Conservation (phyloP, 148 eudicot genomes). For the Rhododendron kiyosumense region DNA sequence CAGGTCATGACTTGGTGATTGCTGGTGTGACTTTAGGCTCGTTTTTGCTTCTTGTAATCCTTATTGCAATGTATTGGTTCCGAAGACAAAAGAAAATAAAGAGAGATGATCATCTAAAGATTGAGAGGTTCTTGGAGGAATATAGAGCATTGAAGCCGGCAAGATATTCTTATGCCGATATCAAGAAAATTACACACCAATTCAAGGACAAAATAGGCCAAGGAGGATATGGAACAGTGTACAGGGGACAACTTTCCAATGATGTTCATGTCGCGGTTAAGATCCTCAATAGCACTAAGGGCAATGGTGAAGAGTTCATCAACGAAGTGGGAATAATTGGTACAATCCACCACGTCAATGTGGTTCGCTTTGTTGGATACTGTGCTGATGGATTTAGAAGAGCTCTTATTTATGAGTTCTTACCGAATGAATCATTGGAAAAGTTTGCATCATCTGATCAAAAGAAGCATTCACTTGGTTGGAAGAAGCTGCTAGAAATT, state of each 20-base stretch:
- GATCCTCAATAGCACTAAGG: slow-evolving; percentile 20
- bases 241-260: slow-evolving; percentile 23
- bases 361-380: slow-evolving; percentile 26
- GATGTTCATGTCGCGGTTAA: slow-evolving; percentile 29
- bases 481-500: too few relatives aligned
- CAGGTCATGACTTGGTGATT: too few relatives aligned
- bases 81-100: too few relatives aligned
- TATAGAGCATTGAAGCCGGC: too few relatives aligned
- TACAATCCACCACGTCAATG: slow-evolving; percentile 14
- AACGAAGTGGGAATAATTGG: slow-evolving; percentile 18
- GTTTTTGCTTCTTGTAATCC: too few relatives aligned
- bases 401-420: slow-evolving; percentile 22
- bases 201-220: slow-evolving; percentile 15
- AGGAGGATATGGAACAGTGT: slow-evolving; percentile 27
- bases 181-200: slow-evolving; percentile 1
- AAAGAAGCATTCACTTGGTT: slow-evolving; percentile 10
- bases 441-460: slow-evolving; percentile 14
- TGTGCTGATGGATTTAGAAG: slow-evolving; percentile 30
- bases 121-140: too few relatives aligned
- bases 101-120: too few relatives aligned
- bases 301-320: slow-evolving; percentile 24
- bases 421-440: slow-evolving; percentile 17
- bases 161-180: too few relatives aligned
- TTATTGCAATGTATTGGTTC: too few relatives aligned
- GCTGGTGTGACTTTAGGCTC: too few relatives aligned